Base-by-base conservation (phyloP, 2,329 filamentous ascomycete species). In the Bisporella sp. region DNA sequence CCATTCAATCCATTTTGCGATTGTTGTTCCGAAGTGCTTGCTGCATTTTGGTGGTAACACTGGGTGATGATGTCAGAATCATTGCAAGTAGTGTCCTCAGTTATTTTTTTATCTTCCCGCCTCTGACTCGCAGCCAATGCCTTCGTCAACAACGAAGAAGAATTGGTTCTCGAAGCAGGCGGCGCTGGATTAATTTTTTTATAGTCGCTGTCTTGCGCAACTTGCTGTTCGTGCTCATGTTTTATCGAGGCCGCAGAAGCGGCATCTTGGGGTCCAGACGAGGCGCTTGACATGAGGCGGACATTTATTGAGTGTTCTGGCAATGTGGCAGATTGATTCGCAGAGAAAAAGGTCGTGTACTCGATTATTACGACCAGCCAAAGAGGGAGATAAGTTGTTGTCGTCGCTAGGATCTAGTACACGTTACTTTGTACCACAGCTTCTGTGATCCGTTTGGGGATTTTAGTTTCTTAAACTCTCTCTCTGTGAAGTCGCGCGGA, bases 231-330 rank as follows among this genome's bases (percentile, higher is more conserved):
- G 50, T 56, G 59, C 48, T 55, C 57, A 56, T 49, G 48, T 53
- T 53, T 65, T 58, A 64, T 57, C 59, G 54, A 46, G 45, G 47
- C 54, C 56, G 63, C 56, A 59, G 58, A 53, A 59, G 61, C 59
- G 62, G 61, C 62, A 65, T 65, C 62, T 60, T 57, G 59, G 58
- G 61, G 53, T 57, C 62, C 63, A 61, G 59, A 51, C 56, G 54
- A 58, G 54, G 59, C 58, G 48, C 53, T 62, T 59, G 63, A 62
- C 64, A 66, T 66, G 64, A 62, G 62, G 62, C 57, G 59, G 54
- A 57, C 64, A 66, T 66, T 55, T 64, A 65, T 64, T 58, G 62
- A 62, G 51, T 58, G 57, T 52, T 57, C 44, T 43, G 51, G 55
- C 54, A 59, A 55, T 63, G 62, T 63, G 62, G 52, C 45, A 57